These are phyloP conservation scores for Chaetomium fimeti DNA, from an alignment of 495 filamentous ascomycete genomes.

Conservation along the genomic window DNA sequence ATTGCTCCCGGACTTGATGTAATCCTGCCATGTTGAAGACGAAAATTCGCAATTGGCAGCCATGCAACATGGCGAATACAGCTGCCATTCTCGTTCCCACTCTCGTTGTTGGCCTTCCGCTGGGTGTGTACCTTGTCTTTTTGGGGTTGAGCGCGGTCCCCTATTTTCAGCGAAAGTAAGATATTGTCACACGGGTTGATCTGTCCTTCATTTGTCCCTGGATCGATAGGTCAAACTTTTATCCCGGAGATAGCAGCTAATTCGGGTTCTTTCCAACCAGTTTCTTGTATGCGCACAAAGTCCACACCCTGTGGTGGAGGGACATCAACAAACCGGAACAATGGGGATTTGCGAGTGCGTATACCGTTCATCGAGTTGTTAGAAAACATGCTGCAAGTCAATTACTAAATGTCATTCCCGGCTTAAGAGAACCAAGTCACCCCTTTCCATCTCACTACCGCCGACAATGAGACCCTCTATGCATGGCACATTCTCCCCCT, in stretches of 20 bases:
- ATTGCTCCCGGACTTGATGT: background rate
- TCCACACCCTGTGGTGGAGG: conserved; percentile 67
- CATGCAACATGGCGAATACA: conserved; percentile 6
- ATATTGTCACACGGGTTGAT: conserved; percentile 2
- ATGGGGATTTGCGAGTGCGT: conserved; percentile 79
- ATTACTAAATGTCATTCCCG: background rate
- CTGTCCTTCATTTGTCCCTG: background rate
- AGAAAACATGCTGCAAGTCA: background rate
- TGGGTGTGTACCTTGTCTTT: conserved; percentile 46
- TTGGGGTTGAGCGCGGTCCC: conserved; percentile 48
- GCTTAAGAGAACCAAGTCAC: conserved; percentile 62
- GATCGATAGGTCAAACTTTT: background rate
- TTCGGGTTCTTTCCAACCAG: conserved; percentile 39
- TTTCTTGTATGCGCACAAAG: conserved; percentile 71
- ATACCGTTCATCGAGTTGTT: background rate
- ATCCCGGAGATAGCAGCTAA: background rate
- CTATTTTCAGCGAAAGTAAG: conserved; percentile 61
- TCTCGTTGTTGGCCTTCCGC: conserved; percentile 44
- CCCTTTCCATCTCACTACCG: conserved; percentile 60
- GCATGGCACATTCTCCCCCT: conserved; percentile 73
- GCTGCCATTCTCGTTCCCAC: conserved; percentile 29
- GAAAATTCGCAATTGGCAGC: background rate
- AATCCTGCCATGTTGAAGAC: conserved; percentile 9
- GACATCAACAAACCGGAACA: conserved; percentile 69
- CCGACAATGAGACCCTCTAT: conserved; percentile 58